These are phyloP conservation scores for Plasmopara muralis DNA, from an alignment of 352 stramenopile species.

Conservation along the genomic window DNA sequence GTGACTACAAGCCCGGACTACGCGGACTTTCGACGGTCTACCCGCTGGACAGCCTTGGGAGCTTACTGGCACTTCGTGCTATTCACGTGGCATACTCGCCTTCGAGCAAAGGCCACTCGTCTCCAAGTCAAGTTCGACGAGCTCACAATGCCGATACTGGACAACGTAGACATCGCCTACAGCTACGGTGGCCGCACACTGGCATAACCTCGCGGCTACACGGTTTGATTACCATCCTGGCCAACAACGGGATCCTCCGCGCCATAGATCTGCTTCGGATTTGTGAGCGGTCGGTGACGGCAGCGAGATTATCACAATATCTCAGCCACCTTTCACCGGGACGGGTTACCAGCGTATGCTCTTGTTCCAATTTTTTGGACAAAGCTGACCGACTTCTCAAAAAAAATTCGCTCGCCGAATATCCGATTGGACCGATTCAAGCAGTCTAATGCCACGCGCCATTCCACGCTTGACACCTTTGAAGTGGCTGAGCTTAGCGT, in stretches of 20 bases:
- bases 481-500: not conserved
- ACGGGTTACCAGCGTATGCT: not conserved
- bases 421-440: not conserved
- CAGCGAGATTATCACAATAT: not conserved
- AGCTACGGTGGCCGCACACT: not conserved
- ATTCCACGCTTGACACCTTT: not conserved
- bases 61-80: not conserved
- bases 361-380: slow-evolving; percentile 25
- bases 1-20: not conserved
- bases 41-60: not conserved
- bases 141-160: not conserved
- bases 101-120: not conserved
- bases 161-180: not conserved
- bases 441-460: not conserved
- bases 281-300: not conserved
- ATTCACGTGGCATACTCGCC: not conserved
- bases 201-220: not conserved
- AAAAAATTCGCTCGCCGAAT: slow-evolving; percentile 5
- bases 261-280: not conserved
- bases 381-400: not conserved
- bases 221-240: not conserved
- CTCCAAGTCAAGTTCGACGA: not conserved
- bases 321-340: not conserved
- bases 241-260: not conserved
- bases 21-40: too few species aligned